Conservation (phyloP, 2,329 filamentous ascomycete genomes). For the Annulohypoxylon truncatum region DNA sequence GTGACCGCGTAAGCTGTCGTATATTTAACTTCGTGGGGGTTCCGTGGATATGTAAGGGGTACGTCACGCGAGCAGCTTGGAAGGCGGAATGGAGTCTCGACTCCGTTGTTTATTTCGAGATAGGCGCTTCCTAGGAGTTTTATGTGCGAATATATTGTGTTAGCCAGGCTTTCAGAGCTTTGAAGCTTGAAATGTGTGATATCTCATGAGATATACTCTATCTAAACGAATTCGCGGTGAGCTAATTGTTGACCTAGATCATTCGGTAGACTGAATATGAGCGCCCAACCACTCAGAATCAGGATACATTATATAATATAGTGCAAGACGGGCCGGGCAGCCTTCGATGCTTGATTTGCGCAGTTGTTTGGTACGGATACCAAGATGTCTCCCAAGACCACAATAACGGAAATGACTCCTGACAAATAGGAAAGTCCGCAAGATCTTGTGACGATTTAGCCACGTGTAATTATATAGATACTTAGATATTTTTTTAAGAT, state of each 20-base stretch:
- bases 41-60: background rate
- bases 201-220: background rate
- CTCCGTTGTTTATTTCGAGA: slow-evolving; percentile 4
- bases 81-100: background rate
- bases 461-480: background rate
- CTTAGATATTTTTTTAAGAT: slow-evolving; percentile 6
- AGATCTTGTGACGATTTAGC: background rate
- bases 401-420: background rate
- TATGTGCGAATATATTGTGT: background rate
- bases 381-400: background rate
- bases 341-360: background rate
- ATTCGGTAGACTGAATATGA: slow-evolving; percentile 1
- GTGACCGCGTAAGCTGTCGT: slow-evolving; percentile 28
- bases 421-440: background rate
- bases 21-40: slow-evolving; percentile 26
- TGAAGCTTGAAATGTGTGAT: background rate
- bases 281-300: background rate
- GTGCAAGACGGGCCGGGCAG: background rate
- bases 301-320: background rate
- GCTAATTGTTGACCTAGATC: background rate
- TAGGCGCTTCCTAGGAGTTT: slow-evolving; percentile 7
- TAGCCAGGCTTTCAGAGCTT: background rate
- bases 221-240: background rate
- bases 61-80: slow-evolving; percentile 13
- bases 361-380: background rate